These are phyloP conservation scores for Fusarium udum DNA, from an alignment of 2,329 filamentous ascomycete genomes.

Conservation along the genomic window DNA sequence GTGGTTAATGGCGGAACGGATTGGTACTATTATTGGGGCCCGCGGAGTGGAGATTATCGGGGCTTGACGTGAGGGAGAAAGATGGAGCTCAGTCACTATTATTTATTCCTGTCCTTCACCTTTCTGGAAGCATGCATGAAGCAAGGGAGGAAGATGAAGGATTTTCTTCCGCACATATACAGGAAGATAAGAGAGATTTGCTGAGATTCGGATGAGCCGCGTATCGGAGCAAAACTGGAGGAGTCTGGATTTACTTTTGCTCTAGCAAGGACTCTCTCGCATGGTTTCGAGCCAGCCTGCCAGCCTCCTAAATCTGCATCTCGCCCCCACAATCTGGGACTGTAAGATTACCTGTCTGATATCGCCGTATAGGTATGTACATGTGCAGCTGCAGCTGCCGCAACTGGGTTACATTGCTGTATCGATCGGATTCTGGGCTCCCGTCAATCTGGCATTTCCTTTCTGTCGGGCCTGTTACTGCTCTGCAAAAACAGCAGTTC, in stretches of 20 bases:
- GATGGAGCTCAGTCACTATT: conserved; percentile 9
- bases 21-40: conserved; percentile 8
- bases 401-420: conserved; percentile 2
- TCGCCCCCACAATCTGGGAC: background rate
- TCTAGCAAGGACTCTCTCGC: background rate
- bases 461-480: conserved; percentile 1
- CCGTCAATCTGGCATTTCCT: conserved; percentile 20
- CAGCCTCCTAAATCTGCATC: background rate
- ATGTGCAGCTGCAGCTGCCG: conserved; percentile 4
- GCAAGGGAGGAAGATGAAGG: conserved; percentile 23
- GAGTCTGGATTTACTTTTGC: background rate
- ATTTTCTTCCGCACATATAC: background rate
- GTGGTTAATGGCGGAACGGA: conserved; percentile 18
- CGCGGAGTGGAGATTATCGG: conserved; percentile 22
- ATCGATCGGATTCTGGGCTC: conserved; percentile 9
- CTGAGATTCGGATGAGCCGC: background rate
- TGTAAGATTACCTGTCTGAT: conserved; percentile 1
- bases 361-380: background rate
- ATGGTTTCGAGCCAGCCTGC: background rate
- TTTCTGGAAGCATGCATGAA: conserved; percentile 18
- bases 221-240: background rate
- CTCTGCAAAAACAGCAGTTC: background rate
- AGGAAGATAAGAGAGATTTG: conserved; percentile 9
- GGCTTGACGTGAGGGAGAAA: conserved; percentile 27
- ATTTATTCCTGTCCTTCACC: background rate